A percentile compares a stretch with the other conserved stretches of the same genome.
phyloP scores from a whole-genome alignment of 352 stramenopile genomes.

The Pythium monospermum region DNA sequence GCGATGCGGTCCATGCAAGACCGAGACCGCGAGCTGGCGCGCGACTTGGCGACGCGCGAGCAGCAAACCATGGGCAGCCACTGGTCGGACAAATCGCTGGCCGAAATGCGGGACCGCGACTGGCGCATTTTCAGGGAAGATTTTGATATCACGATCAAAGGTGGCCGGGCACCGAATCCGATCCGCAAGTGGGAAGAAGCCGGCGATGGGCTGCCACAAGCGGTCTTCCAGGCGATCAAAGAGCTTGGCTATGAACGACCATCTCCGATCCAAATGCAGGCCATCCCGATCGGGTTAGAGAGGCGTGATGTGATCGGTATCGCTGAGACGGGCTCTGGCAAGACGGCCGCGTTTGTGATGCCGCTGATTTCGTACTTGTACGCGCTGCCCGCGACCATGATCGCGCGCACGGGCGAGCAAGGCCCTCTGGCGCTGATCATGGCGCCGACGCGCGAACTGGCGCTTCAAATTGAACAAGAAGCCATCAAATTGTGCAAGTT shows the following conservation, averaged over 20 bases:
- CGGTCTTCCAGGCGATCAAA: slow-evolving; percentile 87
- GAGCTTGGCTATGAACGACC: slow-evolving; percentile 94
- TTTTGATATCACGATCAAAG: slow-evolving; percentile 97
- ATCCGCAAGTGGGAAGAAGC: slow-evolving; percentile 92
- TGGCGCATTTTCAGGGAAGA: slow-evolving; percentile 99
- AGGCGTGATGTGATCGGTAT: slow-evolving; percentile 98
- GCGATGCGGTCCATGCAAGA: slow-evolving; percentile 71
- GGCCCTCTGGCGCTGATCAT: slow-evolving; percentile 97
- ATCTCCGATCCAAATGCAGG: slow-evolving; percentile 98
- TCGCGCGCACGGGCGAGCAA: slow-evolving; percentile 88
- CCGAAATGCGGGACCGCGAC: slow-evolving; percentile 95
- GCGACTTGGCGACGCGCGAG: slow-evolving; percentile 63
- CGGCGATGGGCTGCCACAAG: slow-evolving; percentile 48
- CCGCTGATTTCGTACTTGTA: slow-evolving; percentile 96
- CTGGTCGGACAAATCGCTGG: slow-evolving; percentile 92
- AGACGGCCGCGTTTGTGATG: slow-evolving; percentile 98
- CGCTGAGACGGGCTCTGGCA: slow-evolving; percentile 97
- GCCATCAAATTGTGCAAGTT: slow-evolving; percentile 90
- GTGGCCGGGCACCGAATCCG: slow-evolving; percentile 86
- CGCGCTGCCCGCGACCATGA: slow-evolving; percentile 77
- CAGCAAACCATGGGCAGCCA: slow-evolving; percentile 79
- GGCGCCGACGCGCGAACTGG: slow-evolving; percentile 97
- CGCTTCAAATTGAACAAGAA: slow-evolving; percentile 97
- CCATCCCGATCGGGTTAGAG: slow-evolving; percentile 96
- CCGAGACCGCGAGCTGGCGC: slow-evolving; percentile 47